Base-by-base conservation (phyloP, 2,329 filamentous ascomycete genomes). In the Ophiobolus disseminans region DNA sequence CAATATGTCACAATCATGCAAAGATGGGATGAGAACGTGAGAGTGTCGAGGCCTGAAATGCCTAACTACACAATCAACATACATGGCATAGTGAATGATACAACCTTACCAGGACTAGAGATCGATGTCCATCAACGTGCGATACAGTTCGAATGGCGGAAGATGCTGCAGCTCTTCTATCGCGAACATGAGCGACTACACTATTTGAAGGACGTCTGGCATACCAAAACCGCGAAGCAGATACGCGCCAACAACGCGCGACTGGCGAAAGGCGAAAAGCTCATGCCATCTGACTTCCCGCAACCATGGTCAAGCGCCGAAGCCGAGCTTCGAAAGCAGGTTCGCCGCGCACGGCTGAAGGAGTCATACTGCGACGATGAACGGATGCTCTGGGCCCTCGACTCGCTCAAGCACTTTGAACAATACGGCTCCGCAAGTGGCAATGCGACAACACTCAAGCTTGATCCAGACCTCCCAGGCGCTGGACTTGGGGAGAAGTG, bases 31-130 rank as follows among this genome's bases (percentile, higher is more conserved):
- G 60, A 63, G 11, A 63, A 65, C 7, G 53, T 69, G 2, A 39
- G 43, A 13, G 50, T 34, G 2, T 58, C 47, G 22, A 65, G 55
- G 31, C 54, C 65, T 9, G 61, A 73, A 26, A 58, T 66, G 54
- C 68, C 69, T 9, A 60, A 66, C 21, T 71, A 71, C 38, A 69
- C 62, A 0, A 65, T 73, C 7, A 55, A 48, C 6, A 60, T 73
- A 11, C 53, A 56, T 1, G 45, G 44, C n/a, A 21, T 66, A n/a
- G 65, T 72, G 1, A 73, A 72, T 34, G 69, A 73, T 22, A 71
- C 67, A 0, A 54, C 52, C 8, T 51, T 73, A 1, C 63, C 66
- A 4, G 56, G 38, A 0, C 53, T 73, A 11, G 31, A 16, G 3
- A 55, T 71, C 25, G 41, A 65, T 28, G 34, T 47, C 9, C 48